Conservation (phyloP, 2,329 filamentous ascomycete genomes). For the Colletotrichum destructivum region DNA sequence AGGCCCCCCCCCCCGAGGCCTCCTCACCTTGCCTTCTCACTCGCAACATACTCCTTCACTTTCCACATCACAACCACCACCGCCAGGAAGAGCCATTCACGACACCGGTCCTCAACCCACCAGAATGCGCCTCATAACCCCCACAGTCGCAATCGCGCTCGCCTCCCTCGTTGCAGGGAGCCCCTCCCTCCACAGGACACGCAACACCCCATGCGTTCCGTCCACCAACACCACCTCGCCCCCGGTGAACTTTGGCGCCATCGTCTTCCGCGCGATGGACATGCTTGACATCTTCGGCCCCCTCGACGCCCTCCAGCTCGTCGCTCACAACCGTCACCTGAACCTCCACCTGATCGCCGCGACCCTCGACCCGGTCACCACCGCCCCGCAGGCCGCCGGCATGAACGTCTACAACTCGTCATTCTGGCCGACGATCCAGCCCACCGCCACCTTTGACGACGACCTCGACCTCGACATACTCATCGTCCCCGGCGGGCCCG, state of each 20-base stretch:
- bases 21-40: background rate
- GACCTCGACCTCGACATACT: conserved; percentile 73
- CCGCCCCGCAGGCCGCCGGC: conserved; percentile 46
- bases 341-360: conserved; percentile 59
- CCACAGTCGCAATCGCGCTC: background rate
- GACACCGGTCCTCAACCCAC: background rate
- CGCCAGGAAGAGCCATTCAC: background rate
- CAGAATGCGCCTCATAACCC: conserved; percentile 22
- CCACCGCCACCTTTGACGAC: conserved; percentile 67
- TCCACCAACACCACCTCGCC: background rate
- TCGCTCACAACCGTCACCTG: conserved; percentile 45
- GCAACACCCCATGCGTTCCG: background rate
- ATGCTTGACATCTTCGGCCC: conserved; percentile 46
- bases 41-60: background rate
- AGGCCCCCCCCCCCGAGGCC: background rate
- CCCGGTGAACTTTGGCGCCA: conserved; percentile 41
- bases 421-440: conserved; percentile 55
- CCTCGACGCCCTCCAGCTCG: conserved; percentile 44
- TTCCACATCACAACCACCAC: background rate
- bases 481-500: conserved; percentile 75
- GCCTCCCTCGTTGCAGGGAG: conserved; percentile 11
- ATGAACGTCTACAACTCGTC: conserved; percentile 53
- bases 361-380: conserved; percentile 59
- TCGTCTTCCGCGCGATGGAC: conserved; percentile 44
- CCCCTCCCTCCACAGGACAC: background rate